Conservation (phyloP, 2,329 filamentous ascomycete genomes). For the Nemania sp. region DNA sequence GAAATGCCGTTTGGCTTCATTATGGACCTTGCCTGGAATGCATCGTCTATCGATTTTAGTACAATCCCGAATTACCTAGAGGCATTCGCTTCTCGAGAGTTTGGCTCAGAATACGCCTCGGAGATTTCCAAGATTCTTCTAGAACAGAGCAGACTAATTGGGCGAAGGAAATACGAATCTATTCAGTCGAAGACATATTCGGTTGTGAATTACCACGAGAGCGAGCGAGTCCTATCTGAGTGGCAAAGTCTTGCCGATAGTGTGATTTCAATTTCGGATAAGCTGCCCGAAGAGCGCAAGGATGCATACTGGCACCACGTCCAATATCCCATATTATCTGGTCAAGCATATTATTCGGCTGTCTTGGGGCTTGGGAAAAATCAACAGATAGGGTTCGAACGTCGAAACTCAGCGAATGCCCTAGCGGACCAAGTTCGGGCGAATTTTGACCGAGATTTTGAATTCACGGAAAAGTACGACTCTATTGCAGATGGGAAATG, state of each 20-base stretch:
- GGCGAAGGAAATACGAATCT: conserved; percentile 70
- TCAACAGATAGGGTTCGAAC: conserved; percentile 65
- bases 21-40: conserved; percentile 64
- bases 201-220: conserved; percentile 70
- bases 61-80: conserved; percentile 58
- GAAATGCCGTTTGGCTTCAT: conserved; percentile 45
- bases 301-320: conserved; percentile 71
- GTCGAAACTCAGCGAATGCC: conserved; percentile 67
- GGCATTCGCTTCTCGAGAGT: conserved; percentile 62
- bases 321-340: conserved; percentile 70
- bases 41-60: conserved; percentile 57
- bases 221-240: conserved; percentile 63
- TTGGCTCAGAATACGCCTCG: conserved; percentile 59
- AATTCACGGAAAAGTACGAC: conserved; percentile 64
- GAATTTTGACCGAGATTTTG: conserved; percentile 64
- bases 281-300: conserved; percentile 57
- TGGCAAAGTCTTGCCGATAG: conserved; percentile 63
- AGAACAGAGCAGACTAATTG: conserved; percentile 62
- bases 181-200: conserved; percentile 68
- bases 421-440: conserved; percentile 60
- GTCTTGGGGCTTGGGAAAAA: conserved; percentile 62
- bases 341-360: conserved; percentile 64
- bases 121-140: conserved; percentile 63
- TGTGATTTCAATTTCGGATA: conserved; percentile 60
- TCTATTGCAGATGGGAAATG: conserved; percentile 65